A percentile compares a stretch with the other conserved stretches of the same genome.
phyloP scores from a whole-genome alignment of 768 basidiomycete genomes.

The Phylloporus sp. region DNA sequence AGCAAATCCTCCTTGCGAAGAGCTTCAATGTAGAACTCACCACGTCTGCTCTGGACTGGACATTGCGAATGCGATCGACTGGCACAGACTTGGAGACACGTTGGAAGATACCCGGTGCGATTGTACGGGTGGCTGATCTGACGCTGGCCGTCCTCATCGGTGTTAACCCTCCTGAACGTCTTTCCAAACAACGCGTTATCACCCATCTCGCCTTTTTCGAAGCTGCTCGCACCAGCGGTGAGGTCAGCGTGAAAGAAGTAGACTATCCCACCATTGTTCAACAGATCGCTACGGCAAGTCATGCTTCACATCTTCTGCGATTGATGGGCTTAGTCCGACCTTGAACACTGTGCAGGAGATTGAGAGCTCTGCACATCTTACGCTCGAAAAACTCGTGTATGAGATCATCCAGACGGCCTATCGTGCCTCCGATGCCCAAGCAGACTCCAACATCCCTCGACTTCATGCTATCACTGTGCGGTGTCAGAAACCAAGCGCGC shows the following conservation, averaged over 20 bases:
- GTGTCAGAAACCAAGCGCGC: slow-evolving; percentile 67
- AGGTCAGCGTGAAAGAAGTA: slow-evolving; percentile 14
- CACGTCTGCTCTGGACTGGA: slow-evolving; percentile 8
- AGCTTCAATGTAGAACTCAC: slow-evolving; percentile 41
- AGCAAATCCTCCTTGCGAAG: slow-evolving; percentile 49
- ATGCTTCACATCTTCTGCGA: too few species aligned
- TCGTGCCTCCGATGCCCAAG: slow-evolving; percentile 52
- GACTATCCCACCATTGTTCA: slow-evolving; percentile 39
- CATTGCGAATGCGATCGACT: not conserved
- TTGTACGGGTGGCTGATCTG: slow-evolving; percentile 45
- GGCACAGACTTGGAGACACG: not conserved
- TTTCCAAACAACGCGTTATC: slow-evolving; percentile 59
- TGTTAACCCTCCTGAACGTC: slow-evolving; percentile 65
- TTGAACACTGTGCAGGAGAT: not conserved
- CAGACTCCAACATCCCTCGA: slow-evolving; percentile 15
- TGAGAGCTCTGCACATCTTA: slow-evolving; percentile 13
- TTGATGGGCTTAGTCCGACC: too few species aligned
- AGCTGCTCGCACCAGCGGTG: slow-evolving; percentile 10
- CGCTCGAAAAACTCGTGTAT: slow-evolving; percentile 33
- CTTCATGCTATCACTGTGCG: slow-evolving; percentile 46
- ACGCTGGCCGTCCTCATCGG: slow-evolving; percentile 59
- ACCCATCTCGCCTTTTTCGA: slow-evolving; percentile 49
- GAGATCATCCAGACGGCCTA: slow-evolving; percentile 48
- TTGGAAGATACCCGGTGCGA: slow-evolving; percentile 9
- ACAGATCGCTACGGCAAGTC: slow-evolving; percentile 26